These are phyloP conservation scores for Berkeleyomyces basicola DNA, from an alignment of 2,329 filamentous ascomycete genomes.

Conservation along the genomic window DNA sequence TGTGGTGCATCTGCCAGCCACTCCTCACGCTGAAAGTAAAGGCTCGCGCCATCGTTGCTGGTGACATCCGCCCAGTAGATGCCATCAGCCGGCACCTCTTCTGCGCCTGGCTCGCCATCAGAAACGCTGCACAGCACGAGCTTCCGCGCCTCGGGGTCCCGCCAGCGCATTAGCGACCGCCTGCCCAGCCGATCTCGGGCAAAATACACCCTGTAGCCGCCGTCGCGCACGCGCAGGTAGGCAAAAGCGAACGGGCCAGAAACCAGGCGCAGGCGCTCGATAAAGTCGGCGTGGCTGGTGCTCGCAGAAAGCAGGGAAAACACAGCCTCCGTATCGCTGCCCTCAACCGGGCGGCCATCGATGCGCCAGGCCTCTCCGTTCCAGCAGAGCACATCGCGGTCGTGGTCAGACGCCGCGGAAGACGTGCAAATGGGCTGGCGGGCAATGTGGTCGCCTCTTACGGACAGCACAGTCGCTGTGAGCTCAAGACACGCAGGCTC, in stretches of 20 bases:
- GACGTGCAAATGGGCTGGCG: background rate
- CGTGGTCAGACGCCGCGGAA: background rate
- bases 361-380: constrained; percentile 93
- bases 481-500: background rate
- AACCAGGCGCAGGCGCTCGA: constrained; percentile 41
- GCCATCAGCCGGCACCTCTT: constrained; percentile 72
- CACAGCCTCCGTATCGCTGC: constrained; percentile 64
- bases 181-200: constrained; percentile 77
- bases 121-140: constrained; percentile 53
- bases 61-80: constrained; percentile 52
- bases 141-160: constrained; percentile 26
- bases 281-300: constrained; percentile 22
- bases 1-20: constrained; percentile 4
- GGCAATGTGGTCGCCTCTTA: background rate
- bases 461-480: background rate
- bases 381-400: constrained; percentile 52
- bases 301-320: constrained; percentile 36
- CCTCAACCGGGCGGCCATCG: constrained; percentile 35
- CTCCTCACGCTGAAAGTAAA: constrained; percentile 3
- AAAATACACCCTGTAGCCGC: constrained; percentile 49
- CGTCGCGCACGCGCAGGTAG: constrained; percentile 47
- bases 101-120: constrained; percentile 41
- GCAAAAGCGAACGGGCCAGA: constrained; percentile 83
- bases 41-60: background rate
- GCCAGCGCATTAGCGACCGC: constrained; percentile 66